These are phyloP conservation scores for Musa acuminata DNA, from an alignment of 176 grass and related monocot genomes.

Conservation along the genomic window DNA sequence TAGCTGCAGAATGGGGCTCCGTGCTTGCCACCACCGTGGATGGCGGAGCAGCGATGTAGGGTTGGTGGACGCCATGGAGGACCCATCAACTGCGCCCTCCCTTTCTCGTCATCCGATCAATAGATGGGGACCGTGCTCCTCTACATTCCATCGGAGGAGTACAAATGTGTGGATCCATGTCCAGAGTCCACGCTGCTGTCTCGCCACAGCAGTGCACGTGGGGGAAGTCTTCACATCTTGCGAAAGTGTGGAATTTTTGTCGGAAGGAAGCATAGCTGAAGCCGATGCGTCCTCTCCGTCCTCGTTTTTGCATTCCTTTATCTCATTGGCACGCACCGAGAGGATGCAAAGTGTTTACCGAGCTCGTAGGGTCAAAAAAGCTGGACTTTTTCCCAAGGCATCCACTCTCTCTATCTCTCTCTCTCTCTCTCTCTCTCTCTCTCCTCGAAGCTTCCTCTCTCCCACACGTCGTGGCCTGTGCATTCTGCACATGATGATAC, in stretches of 20 bases:
- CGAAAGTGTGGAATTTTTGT: neutral
- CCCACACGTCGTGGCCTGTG: no score
- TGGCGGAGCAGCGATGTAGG: constrained; percentile 9
- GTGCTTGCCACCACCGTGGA: neutral
- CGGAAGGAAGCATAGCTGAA: neutral
- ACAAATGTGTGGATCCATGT: neutral
- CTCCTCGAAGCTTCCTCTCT: neutral
- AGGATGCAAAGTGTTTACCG: no score
- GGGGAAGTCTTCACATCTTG: neutral
- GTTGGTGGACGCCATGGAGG: constrained; percentile 22
- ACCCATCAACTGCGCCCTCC: constrained; percentile 7
- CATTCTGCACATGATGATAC: no score
- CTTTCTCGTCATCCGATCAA: neutral
- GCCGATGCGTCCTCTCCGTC: no score
- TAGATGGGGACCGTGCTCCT: neutral
- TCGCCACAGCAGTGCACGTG: neutral
- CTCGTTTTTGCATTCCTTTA: no score
- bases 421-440: neutral
- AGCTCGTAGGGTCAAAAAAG: no score
- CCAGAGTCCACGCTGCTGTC: neutral
- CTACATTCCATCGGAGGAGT: no score
- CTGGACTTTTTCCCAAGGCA: no score
- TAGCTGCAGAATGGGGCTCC: neutral
- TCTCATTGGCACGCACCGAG: no score
- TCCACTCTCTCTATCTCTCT: no score